phyloP scores from a whole-genome alignment of 1,284 basidiomycete genomes.

The Sporisorium scitamineum region DNA sequence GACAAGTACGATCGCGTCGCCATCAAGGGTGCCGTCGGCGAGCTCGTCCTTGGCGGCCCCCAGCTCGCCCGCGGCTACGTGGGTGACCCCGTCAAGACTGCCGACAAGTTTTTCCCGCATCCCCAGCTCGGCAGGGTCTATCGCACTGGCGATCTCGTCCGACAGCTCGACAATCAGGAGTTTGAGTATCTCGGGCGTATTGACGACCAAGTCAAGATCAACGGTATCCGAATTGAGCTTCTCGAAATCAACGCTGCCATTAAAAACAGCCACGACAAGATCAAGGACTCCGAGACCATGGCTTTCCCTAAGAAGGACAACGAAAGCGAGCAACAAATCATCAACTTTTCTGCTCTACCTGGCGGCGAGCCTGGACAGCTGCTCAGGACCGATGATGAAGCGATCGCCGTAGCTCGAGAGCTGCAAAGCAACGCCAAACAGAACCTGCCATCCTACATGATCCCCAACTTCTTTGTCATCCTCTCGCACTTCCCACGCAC shows the following conservation, averaged over 20 bases:
- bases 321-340: conserved; percentile 61
- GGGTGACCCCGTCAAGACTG: conserved; percentile 64
- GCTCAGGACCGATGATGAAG: conserved; percentile 54
- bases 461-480: conserved; percentile 68
- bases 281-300: conserved; percentile 67
- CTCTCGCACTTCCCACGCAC: conserved; percentile 69
- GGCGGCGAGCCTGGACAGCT: conserved; percentile 26
- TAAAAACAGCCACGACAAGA: conserved; percentile 54
- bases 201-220: conserved; percentile 70
- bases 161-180: conserved; percentile 66
- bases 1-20: conserved; percentile 61
- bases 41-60: conserved; percentile 66
- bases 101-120: conserved; percentile 65
- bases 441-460: conserved; percentile 67
- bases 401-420: conserved; percentile 50
- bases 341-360: conserved; percentile 67
- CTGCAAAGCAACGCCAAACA: conserved; percentile 52
- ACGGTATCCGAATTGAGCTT: conserved; percentile 70
- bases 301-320: conserved; percentile 53
- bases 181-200: conserved; percentile 70
- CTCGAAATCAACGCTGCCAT: conserved; percentile 70
- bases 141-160: conserved; percentile 67
- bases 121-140: conserved; percentile 63
- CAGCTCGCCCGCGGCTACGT: conserved; percentile 66
- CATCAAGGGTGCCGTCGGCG: conserved; percentile 69